Percentiles rank a stretch among this genome's conserved stretches.
Evolutionary conservation across 208 protist species (phyloP).

Genomic region (Acanthamoeba sp.): DNA sequence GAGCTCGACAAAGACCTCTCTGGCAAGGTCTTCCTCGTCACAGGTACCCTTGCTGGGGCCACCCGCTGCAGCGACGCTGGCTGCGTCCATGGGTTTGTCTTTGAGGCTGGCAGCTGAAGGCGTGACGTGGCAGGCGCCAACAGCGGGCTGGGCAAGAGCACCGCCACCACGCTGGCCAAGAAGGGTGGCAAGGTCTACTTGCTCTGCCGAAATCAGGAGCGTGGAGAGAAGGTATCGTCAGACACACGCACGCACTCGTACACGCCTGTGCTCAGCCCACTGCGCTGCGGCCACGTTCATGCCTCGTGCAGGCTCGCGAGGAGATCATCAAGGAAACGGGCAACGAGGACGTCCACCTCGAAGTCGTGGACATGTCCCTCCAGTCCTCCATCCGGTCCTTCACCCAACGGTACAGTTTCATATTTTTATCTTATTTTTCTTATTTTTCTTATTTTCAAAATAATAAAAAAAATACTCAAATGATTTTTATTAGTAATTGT

Average conservation of each 20-base stretch:
- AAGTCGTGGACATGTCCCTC: slow-evolving; percentile 41
- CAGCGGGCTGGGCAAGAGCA: slow-evolving; percentile 50
- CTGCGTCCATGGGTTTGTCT: no score
- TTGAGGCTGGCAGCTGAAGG: no score
- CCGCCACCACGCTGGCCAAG: slow-evolving; percentile 8
- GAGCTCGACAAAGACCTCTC: slow-evolving; percentile 19
- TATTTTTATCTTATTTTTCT: no score
- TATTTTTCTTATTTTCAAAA: no score
- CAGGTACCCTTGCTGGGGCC: no score
- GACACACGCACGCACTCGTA: not conserved
- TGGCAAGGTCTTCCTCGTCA: slow-evolving; percentile 48
- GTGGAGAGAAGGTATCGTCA: slow-evolving; percentile 2
- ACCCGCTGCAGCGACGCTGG: no score
- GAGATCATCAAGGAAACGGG: slow-evolving; percentile 46
- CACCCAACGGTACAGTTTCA: not conserved
- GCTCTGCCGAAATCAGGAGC: slow-evolving; percentile 58
- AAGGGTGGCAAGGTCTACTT: slow-evolving; percentile 55
- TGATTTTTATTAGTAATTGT: not conserved
- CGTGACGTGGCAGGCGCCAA: slow-evolving; percentile 71
- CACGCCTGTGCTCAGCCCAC: not conserved
- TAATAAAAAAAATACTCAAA: no score
- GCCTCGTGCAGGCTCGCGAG: not conserved
- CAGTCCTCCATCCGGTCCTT: slow-evolving; percentile 26
- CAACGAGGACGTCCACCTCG: slow-evolving; percentile 46
- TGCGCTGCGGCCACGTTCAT: no score